Conservation (phyloP, 768 basidiomycete species). For the Kwoniella bestiolae region DNA sequence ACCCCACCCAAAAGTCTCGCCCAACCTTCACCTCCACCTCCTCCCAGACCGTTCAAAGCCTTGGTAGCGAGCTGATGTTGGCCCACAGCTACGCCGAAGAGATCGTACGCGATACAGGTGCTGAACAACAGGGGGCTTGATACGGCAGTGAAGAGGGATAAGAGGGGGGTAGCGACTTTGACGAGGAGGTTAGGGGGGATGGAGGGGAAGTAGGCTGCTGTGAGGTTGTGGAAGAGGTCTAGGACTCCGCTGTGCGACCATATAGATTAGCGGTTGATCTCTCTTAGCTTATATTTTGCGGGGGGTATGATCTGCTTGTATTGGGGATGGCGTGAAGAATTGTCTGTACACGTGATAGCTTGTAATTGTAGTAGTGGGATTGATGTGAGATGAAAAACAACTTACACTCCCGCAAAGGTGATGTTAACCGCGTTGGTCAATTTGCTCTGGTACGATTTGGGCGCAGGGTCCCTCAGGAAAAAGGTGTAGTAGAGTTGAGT, state of each 20-base stretch:
- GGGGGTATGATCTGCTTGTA: too few relatives aligned
- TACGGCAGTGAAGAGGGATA: constrained; percentile 42
- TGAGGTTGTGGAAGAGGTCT: constrained; percentile 51
- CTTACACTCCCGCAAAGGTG: constrained; percentile 54
- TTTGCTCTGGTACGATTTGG: constrained; percentile 45
- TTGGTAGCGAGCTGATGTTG: constrained; percentile 45
- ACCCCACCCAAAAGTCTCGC: constrained; percentile 40
- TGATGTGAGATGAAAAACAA: not conserved
- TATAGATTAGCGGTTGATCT: too few relatives aligned
- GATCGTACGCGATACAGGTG: constrained; percentile 44
- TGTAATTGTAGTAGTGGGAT: too few relatives aligned
- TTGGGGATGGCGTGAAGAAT: too few relatives aligned
- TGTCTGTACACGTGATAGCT: too few relatives aligned
- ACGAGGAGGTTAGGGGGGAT: constrained; percentile 44
- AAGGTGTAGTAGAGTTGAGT: constrained; percentile 51
- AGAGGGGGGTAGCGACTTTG: constrained; percentile 36
- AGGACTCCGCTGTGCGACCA: constrained; percentile 47
- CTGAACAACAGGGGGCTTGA: constrained; percentile 44
- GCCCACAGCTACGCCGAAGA: constrained; percentile 46
- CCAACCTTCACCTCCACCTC: constrained; percentile 52
- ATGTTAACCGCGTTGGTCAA: constrained; percentile 49
- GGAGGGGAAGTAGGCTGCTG: constrained; percentile 45
- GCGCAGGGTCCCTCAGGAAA: constrained; percentile 32
- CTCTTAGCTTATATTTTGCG: too few relatives aligned
- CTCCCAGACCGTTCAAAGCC: constrained; percentile 36